Evolutionary conservation across 371 early-diverging fungal species (phyloP), one percentile per base, ranked within the genome.

Genomic region (Batrachochytrium dendrobatidis): DNA sequence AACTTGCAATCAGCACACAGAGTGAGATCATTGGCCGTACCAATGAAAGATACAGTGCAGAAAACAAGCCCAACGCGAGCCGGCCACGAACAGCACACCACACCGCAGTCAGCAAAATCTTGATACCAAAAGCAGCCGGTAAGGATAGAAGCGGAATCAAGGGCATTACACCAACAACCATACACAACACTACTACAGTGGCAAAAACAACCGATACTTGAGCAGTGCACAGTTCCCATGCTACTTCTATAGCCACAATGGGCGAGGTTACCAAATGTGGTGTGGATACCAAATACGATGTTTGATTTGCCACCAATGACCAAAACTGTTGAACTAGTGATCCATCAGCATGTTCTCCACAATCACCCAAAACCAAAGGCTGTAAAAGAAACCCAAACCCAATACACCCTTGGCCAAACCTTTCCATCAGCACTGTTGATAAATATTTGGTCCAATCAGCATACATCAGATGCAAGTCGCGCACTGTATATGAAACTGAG

Each of bases 361-460:
- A 48, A 22, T 8, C 24, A 29, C 49, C 6, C 49, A 24, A 7
- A 8, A 48, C n/a, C 28, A 5, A 12, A 32, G 51, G 51, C 4
- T 4, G 8, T 3, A 51, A 28, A n/a, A 8, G 5, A 29, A 51
- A 51, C n/a, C 22, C n/a, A n/a, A 51, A 51, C 30, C 25, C 30
- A 4, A 51, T 10, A 3, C 25, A n/a, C 10, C 17, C 18, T 17
- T 28, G 28, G 30, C 28, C 30, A 22, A 8, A 24, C 3, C 22
- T 28, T n/a, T 51, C 51, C 5, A 17, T 28, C 51, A 51, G 51
- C 8, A 51, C 51, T 51, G 51, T 24, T 28, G 51, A 3, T 17
- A 51, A 32, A 32, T 51, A 51, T 32, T 51, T 51, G 3, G 51
- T 30, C 51, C 51, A 51, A 32, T 51, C 51, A 3, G 51, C 3